Evolutionary conservation across 2,329 filamentous ascomycete species (phyloP), one percentile per base, ranked within the genome.

Genomic region (Monilinia fructigena): DNA sequence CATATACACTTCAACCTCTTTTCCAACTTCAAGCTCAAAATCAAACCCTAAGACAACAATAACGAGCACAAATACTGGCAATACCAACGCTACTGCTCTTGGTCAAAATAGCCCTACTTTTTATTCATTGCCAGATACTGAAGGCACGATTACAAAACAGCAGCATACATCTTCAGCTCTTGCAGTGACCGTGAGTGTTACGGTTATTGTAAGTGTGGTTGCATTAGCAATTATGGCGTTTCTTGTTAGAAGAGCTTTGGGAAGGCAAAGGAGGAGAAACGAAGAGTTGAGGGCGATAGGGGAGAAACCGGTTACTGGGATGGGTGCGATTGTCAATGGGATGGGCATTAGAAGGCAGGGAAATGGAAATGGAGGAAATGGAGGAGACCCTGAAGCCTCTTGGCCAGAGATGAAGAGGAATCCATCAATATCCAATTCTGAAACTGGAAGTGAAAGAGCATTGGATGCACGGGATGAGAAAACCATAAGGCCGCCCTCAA

Each of bases 161-260:
- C 40, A 58, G 12, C 55, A 58, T 31, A 47, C 55, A 47, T 58
- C 55, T 28, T 58, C 55, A 10, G 40, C 55, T 47, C 40, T 58
- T 18, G 55, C 40, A n/a, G 40, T 58, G 20, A 58, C 26, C 7
- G 40, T 58, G 14, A 47, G 55, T 58, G 16, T 58, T 31, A 31
- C 55, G 20, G 40, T 58, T 12, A 47, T 47, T 47, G 23, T 47
- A 16, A 31, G 40, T 45, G 6, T 58, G 45, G 28, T 58, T 20
- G 55, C 42, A 14, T 28, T 58, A 5, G 40, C 10, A 8, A 16
- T 58, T 16, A 20, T 58, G 40, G 23, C 40, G 12, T 47, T 58
- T 20, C 20, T 58, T 18, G 23, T 58, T 47, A 58, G 55, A 40
- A 58, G 55, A n/a, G 26, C 23, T 14, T n/a, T 58, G 28, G 7